phyloP scores from a whole-genome alignment of 805 yeast species.

The Metschnikowia picachoensis region DNA sequence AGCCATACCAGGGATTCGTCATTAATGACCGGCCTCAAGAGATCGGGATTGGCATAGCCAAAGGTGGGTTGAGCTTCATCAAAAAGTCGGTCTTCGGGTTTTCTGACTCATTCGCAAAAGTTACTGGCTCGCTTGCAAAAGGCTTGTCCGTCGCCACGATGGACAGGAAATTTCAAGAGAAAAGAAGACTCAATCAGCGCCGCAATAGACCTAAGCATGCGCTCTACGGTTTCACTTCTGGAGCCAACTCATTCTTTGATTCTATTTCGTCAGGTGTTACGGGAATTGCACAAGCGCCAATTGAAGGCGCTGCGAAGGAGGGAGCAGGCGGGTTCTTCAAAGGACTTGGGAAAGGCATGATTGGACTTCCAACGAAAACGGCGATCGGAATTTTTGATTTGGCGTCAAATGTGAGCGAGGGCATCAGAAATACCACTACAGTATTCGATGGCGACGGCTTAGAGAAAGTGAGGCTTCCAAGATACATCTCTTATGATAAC shows the following conservation, averaged over 20 bases:
- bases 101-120: slow-evolving; percentile 87
- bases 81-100: slow-evolving; percentile 94
- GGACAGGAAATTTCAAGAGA: slow-evolving; percentile 79
- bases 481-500: slow-evolving; percentile 68
- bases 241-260: slow-evolving; percentile 85
- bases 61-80: slow-evolving; percentile 91
- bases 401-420: slow-evolving; percentile 90
- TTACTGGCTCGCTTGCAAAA: slow-evolving; percentile 92
- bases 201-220: slow-evolving; percentile 84
- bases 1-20: slow-evolving; percentile 93
- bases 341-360: slow-evolving; percentile 91
- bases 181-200: slow-evolving; percentile 68
- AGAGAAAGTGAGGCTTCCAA: slow-evolving; percentile 76
- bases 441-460: slow-evolving; percentile 78
- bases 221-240: slow-evolving; percentile 74
- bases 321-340: slow-evolving; percentile 92
- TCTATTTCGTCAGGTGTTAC: slow-evolving; percentile 83
- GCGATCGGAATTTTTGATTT: slow-evolving; percentile 93
- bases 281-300: slow-evolving; percentile 88
- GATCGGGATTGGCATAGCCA: slow-evolving; percentile 90
- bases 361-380: slow-evolving; percentile 94
- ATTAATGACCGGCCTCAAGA: slow-evolving; percentile 96
- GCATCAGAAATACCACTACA: slow-evolving; percentile 88
- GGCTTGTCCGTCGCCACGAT: slow-evolving; percentile 89
- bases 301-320: slow-evolving; percentile 81